These are phyloP conservation scores for Leccinum imitatum DNA, from an alignment of 768 basidiomycete species.

Conservation along the genomic window DNA sequence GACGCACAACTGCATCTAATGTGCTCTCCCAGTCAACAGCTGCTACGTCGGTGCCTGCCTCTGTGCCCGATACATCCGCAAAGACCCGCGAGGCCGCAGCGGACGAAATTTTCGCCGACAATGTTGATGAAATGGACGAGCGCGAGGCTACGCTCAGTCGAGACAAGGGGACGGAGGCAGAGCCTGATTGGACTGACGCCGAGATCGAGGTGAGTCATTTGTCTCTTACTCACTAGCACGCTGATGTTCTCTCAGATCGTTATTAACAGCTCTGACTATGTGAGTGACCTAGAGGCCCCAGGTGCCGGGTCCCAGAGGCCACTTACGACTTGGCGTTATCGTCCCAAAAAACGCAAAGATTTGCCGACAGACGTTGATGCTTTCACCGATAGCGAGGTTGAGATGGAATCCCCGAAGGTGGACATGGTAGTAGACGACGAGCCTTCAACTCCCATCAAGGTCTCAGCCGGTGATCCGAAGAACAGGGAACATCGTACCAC, in stretches of 20 bases:
- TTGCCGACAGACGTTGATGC: no score
- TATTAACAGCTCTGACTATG: no score
- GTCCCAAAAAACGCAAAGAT: no score
- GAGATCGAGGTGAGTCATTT: neutral
- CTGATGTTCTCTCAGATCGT: no score
- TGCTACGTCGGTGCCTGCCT: neutral
- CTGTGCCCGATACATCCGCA: neutral
- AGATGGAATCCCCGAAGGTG: no score
- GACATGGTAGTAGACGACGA: neutral
- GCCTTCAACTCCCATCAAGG: neutral
- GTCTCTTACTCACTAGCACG: no score
- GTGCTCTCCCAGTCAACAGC: neutral
- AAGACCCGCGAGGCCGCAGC: neutral
- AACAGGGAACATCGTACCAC: neutral
- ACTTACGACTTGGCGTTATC: neutral
- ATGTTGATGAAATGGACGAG: neutral
- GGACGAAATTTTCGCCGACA: neutral
- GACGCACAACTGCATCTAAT: neutral
- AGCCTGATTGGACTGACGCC: neutral
- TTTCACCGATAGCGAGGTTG: no score
- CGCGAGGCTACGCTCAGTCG: neutral
- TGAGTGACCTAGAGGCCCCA: neutral
- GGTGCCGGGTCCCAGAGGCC: neutral
- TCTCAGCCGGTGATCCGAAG: no score
- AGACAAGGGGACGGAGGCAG: neutral